Base-by-base conservation (phyloP, 2,329 filamentous ascomycete species). In the Sphaerostilbella broomeana region DNA sequence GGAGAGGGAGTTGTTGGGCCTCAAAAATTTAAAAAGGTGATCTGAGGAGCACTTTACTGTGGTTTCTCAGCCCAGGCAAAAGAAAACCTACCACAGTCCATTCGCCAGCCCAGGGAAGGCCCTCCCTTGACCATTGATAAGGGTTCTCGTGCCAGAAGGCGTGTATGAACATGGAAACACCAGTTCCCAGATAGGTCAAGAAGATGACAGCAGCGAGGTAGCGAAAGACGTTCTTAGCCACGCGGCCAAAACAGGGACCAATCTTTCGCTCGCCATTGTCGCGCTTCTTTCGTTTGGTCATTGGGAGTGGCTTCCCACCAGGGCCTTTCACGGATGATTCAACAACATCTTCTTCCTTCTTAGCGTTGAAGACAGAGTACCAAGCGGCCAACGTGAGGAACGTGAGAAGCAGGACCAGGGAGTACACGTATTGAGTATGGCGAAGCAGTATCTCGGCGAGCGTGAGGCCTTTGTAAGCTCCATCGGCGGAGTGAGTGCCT, bases 291-390 rank as follows among this genome's bases (percentile, higher is more conserved):
- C 68, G 77, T 57, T 79, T 84, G 44, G 71, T 75, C 35, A 69
- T 58, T n/a, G 87, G 88, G 38, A 95, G 69, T 22, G 87, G 87
- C 60, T 94, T 89, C 50, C 89, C 90, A 40, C 86, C 89, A 1
- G 89, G 88, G n/a, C 89, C 89, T 38, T 73, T 79, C 48, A 75
- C 62, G 21, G 61, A 68, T 16, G 69, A 73, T 37, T 61, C 59
- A 16, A 67, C 56, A 24, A 67, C 54, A 46, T 69, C 64, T 25
- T 73, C 70, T 42, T 69, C 65, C 38, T 65, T 70, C 48, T 66
- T 68, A 20, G 71, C 67, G 40, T 65, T 69, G 54, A 70, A 60
- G 28, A 77, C 64, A 53, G 72, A 75, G 56, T 76, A 70, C 45
- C 69, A 63, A 22, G 68, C 69, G 30, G 72, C 69, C 39, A 69